Conservation (phyloP, 495 filamentous ascomycete genomes). For the Penicillium odoratum region DNA sequence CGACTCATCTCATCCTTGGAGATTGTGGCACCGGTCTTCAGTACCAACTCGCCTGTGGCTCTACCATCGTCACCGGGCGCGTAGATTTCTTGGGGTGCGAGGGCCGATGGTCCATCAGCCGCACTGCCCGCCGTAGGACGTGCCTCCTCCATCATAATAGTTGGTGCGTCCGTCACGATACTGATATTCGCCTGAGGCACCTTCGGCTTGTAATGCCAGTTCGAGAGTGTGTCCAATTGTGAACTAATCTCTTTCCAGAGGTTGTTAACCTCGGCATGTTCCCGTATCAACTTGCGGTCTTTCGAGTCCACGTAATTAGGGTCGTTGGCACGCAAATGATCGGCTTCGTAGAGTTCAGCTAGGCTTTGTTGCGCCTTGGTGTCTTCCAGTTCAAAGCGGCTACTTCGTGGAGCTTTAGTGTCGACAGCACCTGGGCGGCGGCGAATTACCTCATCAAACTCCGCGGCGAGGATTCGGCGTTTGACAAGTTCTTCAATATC, state of each 20-base stretch:
- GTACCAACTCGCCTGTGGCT: conserved; percentile 66
- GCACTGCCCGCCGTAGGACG: conserved; percentile 79
- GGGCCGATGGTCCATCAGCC: conserved; percentile 67
- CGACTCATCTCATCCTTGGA: conserved; percentile 87
- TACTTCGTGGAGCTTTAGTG: conserved; percentile 58
- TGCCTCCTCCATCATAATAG: conserved; percentile 92
- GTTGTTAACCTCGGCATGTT: conserved; percentile 80
- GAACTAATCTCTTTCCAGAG: conserved; percentile 81
- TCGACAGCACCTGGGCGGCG: conserved; percentile 65
- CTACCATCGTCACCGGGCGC: conserved; percentile 68
- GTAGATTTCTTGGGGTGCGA: conserved; percentile 95
- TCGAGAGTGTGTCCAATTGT: conserved; percentile 83
- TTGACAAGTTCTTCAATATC: conserved; percentile 94
- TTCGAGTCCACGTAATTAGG: conserved; percentile 75
- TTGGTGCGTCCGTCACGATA: conserved; percentile 84
- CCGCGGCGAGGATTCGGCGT: conserved; percentile 81
- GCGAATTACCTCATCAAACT: conserved; percentile 90
- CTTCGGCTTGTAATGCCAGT: conserved; percentile 95
- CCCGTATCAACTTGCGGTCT: conserved; percentile 76
- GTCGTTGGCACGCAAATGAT: conserved; percentile 77
- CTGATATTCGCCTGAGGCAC: conserved; percentile 74
- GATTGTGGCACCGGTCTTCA: conserved; percentile 76
- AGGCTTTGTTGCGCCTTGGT: conserved; percentile 82
- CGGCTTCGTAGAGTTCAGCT: conserved; percentile 92
- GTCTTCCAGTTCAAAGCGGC: conserved; percentile 78